Base-by-base conservation (phyloP, 1,139 yeast species). In the Scheffersomyces illinoinensis region DNA sequence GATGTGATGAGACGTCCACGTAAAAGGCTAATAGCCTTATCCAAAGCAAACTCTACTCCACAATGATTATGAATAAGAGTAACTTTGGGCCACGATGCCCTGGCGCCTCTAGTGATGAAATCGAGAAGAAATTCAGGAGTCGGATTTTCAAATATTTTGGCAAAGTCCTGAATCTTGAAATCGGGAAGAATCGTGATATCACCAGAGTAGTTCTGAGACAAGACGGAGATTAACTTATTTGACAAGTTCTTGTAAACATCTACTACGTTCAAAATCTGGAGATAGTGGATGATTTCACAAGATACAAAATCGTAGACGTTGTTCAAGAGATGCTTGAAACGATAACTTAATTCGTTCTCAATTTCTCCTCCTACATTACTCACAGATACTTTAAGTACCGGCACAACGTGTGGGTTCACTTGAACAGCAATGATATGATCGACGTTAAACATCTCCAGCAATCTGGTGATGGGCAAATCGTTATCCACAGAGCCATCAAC, bases 361-460 rank as follows among this genome's bases (percentile, higher is more conserved):
- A 87, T 78, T 59, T 83, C 89, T 12, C 90, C 91, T n/a, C 91
- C 93, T 47, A 87, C 87, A 66, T 87, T 85, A 57, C 90, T 82
- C 0, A 87, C 82, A 0, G 93, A 87, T 33, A 87, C 76, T 63
- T 86, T 86, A 64, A 95, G 78, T 55, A 95, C 83, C 1, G 99
- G 98, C 1, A 91, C 93, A 46, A 95, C 96, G 71, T 95, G 99
- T 0, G 98, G 97, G 68, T 96, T 92, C 1, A 95, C 99, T 73
- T 96, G 98, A 57, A 97, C 93, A 0, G 97, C 98, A 69, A 95
- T 91, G 61, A 95, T 93, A 71, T 96, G 98, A 71, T 95, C 97
- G 48, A 95, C 97, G 68, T 95, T 95, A 71, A 95, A 96, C 93
- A 95, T 91, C 72, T 95, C 99, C 54, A 96, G 90, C 20, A 95